These are phyloP conservation scores for Xylogone sp. DNA, from an alignment of 2,329 filamentous ascomycete species.

Conservation along the genomic window DNA sequence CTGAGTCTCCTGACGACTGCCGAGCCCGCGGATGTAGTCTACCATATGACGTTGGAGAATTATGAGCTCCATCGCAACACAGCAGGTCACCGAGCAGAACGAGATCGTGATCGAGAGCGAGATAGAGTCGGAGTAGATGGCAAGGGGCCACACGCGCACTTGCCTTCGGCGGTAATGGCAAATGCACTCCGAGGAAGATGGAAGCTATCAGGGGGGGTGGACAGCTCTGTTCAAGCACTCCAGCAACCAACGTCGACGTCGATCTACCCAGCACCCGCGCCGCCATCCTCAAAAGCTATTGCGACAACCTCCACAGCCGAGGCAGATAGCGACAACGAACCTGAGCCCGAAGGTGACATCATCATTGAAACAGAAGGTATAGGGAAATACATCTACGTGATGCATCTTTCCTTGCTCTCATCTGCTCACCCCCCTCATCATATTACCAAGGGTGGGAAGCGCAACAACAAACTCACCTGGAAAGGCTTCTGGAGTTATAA, in stretches of 20 bases:
- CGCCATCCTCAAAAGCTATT: conserved; percentile 11
- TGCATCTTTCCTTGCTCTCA: conserved; percentile 65
- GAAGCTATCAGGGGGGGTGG: conserved; percentile 41
- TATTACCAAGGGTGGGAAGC: conserved; percentile 55
- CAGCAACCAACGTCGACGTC: conserved; percentile 19
- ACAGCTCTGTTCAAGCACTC: conserved; percentile 43
- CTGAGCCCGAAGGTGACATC: conserved; percentile 59
- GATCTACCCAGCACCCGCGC: not conserved
- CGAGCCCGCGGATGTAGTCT: conserved; percentile 84
- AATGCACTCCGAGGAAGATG: conserved; percentile 64
- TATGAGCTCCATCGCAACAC: conserved; percentile 35
- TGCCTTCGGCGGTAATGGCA: conserved; percentile 58
- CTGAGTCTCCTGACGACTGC: conserved; percentile 77
- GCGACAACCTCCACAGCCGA: conserved; percentile 19
- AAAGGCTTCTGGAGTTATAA: conserved; percentile 91
- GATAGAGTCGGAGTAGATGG: conserved; percentile 2
- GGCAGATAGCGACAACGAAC: conserved; percentile 30
- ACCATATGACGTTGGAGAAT: conserved; percentile 71
- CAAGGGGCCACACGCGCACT: conserved; percentile 26
- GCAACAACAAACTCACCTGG: conserved; percentile 85
- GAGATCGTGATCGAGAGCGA: not conserved
- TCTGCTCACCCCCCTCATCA: conserved; percentile 26
- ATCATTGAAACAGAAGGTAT: conserved; percentile 85
- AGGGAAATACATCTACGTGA: conserved; percentile 78
- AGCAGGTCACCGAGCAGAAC: not conserved